These are phyloP conservation scores for Trichophyton simii DNA, from an alignment of 2,329 filamentous ascomycete genomes.

Conservation along the genomic window DNA sequence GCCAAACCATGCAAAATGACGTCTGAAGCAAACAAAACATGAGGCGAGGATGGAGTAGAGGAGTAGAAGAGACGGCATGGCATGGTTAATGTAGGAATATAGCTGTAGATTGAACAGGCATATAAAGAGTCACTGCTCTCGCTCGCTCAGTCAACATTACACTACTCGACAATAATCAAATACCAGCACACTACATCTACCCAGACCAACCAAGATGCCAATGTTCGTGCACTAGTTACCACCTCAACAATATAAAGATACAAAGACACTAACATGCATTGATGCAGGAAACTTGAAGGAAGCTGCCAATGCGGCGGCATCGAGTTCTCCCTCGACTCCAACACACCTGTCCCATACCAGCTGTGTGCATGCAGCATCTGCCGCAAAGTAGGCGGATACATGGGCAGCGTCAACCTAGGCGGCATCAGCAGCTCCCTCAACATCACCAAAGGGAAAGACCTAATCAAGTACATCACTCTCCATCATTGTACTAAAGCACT, in stretches of 20 bases:
- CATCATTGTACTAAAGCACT: neutral
- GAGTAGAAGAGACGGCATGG: conserved; percentile 2
- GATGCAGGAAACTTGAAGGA: conserved; percentile 34
- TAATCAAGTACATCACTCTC: conserved; percentile 30
- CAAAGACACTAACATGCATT: too few relatives aligned
- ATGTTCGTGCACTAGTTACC: conserved; percentile 17
- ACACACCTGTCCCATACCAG: conserved; percentile 38
- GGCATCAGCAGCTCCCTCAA: conserved; percentile 33
- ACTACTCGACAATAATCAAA: neutral
- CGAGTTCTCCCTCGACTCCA: conserved; percentile 35
- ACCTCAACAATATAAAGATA: too few relatives aligned
- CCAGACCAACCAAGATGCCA: conserved; percentile 13
- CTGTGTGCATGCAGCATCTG: conserved; percentile 40
- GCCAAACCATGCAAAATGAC: conserved; percentile 15
- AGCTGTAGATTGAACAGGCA: neutral
- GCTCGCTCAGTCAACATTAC: neutral
- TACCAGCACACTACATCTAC: neutral
- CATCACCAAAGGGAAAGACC: conserved; percentile 30
- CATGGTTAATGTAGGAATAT: neutral
- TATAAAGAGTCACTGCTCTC: neutral
- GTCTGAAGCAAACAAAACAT: neutral
- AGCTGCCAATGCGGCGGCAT: conserved; percentile 39
- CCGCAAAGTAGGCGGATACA: conserved; percentile 36
- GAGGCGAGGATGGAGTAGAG: neutral
- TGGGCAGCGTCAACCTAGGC: conserved; percentile 36